A percentile compares a stretch with the other conserved stretches of the same genome.
These are phyloP conservation scores for Linum tenue DNA, from an alignment of 345 rosid species.

Conservation along the genomic window DNA sequence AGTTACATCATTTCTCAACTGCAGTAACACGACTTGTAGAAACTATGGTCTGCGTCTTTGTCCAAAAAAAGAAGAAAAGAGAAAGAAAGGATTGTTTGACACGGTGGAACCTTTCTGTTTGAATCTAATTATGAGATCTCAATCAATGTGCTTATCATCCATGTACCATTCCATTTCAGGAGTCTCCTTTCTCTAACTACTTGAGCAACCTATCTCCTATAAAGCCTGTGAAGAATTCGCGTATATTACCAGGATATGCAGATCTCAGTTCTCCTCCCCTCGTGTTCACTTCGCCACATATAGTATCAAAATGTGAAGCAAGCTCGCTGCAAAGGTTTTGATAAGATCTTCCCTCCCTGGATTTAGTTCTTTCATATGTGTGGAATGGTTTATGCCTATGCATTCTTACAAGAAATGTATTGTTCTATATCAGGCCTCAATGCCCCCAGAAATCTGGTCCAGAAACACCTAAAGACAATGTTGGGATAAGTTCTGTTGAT, in stretches of 20 bases:
- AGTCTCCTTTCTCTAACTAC: conserved; percentile 36
- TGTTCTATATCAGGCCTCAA: conserved; percentile 26
- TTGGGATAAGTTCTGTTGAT: conserved; percentile 8
- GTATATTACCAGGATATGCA: conserved; percentile 22
- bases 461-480: conserved; percentile 11
- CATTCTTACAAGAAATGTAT: conserved; percentile 2
- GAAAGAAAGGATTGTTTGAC: not conserved
- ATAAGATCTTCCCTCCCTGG: conserved; percentile 2
- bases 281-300: conserved; percentile 37
- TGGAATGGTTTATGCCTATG: not conserved
- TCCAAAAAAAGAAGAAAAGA: not conserved
- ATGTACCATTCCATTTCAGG: conserved; percentile 23
- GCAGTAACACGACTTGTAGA: not conserved
- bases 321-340: conserved; percentile 30
- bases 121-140: not conserved
- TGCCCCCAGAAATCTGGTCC: conserved; percentile 14
- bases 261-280: conserved; percentile 43
- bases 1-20: not conserved
- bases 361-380: not conserved
- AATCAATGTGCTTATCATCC: not conserved
- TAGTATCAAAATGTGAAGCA: conserved; percentile 17
- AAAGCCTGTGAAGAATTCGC: conserved; percentile 19
- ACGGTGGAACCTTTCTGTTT: not conserved
- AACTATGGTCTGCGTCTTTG: not conserved
- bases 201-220: conserved; percentile 35